Evolutionary conservation across 768 basidiomycete genomes (phyloP).

Genomic region (Phanerochaete carnosa): DNA sequence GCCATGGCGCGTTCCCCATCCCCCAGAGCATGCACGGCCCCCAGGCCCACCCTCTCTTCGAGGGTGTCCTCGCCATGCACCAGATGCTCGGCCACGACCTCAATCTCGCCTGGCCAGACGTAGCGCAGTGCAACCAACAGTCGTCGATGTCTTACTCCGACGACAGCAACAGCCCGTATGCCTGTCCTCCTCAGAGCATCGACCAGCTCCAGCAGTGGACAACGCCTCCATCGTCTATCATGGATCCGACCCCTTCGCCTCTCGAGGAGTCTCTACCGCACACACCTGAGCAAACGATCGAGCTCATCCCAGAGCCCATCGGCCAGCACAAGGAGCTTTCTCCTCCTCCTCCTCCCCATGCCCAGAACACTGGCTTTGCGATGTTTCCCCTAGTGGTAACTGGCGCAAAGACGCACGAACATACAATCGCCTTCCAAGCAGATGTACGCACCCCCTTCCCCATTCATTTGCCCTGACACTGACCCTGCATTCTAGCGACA

Average conservation of each 20-base stretch:
- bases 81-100: slow-evolving; percentile 5
- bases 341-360: background rate
- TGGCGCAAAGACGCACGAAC: slow-evolving; percentile 12
- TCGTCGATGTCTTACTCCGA: background rate
- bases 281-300: slow-evolving; percentile 6
- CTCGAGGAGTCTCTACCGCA: slow-evolving; percentile 7
- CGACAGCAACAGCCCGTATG: background rate
- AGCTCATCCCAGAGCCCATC: slow-evolving; percentile 1
- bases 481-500: slow-evolving; percentile 5
- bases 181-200: background rate
- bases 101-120: slow-evolving; percentile 3
- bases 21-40: slow-evolving; percentile 12
- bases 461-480: slow-evolving; percentile 1
- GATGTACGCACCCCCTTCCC: slow-evolving; percentile 5
- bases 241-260: slow-evolving; percentile 6
- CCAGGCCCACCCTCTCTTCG: slow-evolving; percentile 18
- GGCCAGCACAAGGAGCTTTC: background rate
- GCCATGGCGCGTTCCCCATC: slow-evolving; percentile 10
- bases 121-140: slow-evolving; percentile 6
- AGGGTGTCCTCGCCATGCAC: slow-evolving; percentile 24
- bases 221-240: background rate
- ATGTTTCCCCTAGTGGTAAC: slow-evolving; percentile 13
- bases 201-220: slow-evolving; percentile 7
- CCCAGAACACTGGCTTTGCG: slow-evolving; percentile 5
- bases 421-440: slow-evolving; percentile 14